A percentile compares a stretch with the other conserved stretches of the same genome.
Evolutionary conservation across 2,329 filamentous ascomycete genomes (phyloP).

Genomic region (Colletotrichum sp.): DNA sequence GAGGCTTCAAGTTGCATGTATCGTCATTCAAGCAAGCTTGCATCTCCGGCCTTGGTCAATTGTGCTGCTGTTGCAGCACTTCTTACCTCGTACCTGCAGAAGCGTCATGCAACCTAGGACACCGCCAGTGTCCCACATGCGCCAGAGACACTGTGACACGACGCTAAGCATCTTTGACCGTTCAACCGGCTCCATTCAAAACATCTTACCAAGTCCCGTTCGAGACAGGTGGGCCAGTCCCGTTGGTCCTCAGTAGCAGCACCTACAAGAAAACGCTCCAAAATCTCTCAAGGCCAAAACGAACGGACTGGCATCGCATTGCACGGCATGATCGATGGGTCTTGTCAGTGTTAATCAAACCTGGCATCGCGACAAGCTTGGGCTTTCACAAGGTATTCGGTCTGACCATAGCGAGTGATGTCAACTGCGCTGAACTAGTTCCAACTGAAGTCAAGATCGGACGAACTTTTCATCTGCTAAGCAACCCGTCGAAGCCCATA

Average conservation of each 20-base stretch:
- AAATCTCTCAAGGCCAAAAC: background rate
- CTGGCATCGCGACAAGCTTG: background rate
- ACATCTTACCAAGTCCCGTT: background rate
- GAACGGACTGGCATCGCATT: background rate
- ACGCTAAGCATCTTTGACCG: constrained; percentile 12
- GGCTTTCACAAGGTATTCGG: background rate
- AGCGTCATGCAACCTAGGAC: constrained; percentile 21
- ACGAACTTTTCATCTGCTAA: background rate
- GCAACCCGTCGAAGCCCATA: background rate
- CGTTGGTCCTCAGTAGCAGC: background rate
- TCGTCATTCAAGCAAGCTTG: background rate
- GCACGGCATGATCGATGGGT: background rate
- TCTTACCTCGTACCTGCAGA: constrained; percentile 28
- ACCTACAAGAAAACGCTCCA: background rate
- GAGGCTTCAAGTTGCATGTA: background rate
- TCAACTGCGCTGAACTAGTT: background rate
- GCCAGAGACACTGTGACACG: constrained; percentile 5
- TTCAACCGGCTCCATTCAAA: constrained; percentile 1
- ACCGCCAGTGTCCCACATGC: constrained; percentile 15
- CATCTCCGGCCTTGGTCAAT: background rate
- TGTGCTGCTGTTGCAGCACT: background rate
- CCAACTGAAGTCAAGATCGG: background rate
- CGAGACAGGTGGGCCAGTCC: background rate
- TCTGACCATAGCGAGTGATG: background rate
- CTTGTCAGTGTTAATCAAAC: background rate